Base-by-base conservation (phyloP, 73 alveolate genomes). In the Stentor roeselii region DNA sequence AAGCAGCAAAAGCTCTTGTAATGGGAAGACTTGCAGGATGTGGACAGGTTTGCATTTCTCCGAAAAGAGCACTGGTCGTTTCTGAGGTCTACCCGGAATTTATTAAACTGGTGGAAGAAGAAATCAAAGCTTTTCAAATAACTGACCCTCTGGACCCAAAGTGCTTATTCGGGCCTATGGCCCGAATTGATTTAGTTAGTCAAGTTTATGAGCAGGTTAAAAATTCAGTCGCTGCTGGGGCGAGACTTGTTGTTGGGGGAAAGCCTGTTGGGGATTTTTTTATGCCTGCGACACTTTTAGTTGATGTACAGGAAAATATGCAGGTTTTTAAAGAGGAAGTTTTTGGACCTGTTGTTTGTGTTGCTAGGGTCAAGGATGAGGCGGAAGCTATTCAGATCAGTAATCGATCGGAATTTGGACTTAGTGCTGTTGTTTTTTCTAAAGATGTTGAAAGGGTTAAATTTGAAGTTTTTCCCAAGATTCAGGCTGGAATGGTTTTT, bases 271-370 rank as follows among this genome's bases (percentile, higher is more conserved):
- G 91, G 30, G 39, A 37, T 50, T 87, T 39, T 77, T 60, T 87
- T 75, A 77, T 42, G 21, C 96, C 95, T 14, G 58, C 89, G 39
- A 50, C 67, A 11, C 87, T 92, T 11, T 31, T 92, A 21, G 95
- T 78, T 39, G 61, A 91, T 37, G 86, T 91, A 36, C 41, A 87
- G 39, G 74, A 59, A 50, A 78, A 88, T 3, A 58, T 58, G 50
- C 83, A 86, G 0, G 89, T 92, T 74, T 61, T 50, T 82, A 27
- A 39, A 21, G 98, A 94, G 82, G 98, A 95, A 91, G 84, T 91
- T 60, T 96, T 94, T 82, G 98, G 98, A 39, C 99, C 98, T 40
- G 97, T 96, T 60, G 86, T 80, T 82, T 82, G 92, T 76, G 90
- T 92, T 59, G 88, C 84, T 85, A 94, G 89, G 84, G 93, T 78